A percentile compares a stretch with the other conserved stretches of the same genome.
These are phyloP conservation scores for Hura crepitans DNA, from an alignment of 441 rosid species.

Conservation along the genomic window DNA sequence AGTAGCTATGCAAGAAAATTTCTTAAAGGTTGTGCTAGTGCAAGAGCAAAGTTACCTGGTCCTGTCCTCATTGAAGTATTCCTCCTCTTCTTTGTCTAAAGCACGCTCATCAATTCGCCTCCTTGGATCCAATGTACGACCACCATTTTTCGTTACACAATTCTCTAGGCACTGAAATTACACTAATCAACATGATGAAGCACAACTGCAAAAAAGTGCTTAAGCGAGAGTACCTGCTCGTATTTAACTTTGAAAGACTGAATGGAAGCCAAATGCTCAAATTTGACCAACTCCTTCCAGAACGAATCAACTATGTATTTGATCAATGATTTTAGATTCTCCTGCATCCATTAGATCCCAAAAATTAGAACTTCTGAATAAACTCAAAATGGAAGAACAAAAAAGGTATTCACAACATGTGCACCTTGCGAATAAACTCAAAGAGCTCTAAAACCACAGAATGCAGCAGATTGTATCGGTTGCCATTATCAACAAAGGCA, in stretches of 20 bases:
- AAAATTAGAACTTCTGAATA: constrained; percentile 5
- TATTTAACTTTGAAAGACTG: constrained; percentile 79
- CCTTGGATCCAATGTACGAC: constrained; percentile 54
- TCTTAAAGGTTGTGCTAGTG: constrained; percentile 7
- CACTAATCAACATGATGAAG: constrained; percentile 21
- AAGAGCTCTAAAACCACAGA: constrained; percentile 90
- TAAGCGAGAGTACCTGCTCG: constrained; percentile 68
- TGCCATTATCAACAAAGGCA: constrained; percentile 84
- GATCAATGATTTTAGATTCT: constrained; percentile 69
- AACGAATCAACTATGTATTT: constrained; percentile 77
- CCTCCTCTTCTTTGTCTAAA: constrained; percentile 93
- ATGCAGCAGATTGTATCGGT: constrained; percentile 85
- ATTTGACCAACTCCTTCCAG: constrained; percentile 75
- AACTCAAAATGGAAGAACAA: constrained; percentile 10
- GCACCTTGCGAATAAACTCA: constrained; percentile 90
- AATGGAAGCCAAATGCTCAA: constrained; percentile 67
- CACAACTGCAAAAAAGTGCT: constrained; percentile 14
- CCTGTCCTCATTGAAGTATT: constrained; percentile 94
- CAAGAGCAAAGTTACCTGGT: constrained; percentile 42
- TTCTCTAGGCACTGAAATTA: constrained; percentile 75
- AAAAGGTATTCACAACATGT: background rate
- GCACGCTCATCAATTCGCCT: constrained; percentile 85
- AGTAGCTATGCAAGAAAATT: constrained; percentile 20
- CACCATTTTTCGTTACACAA: constrained; percentile 50
- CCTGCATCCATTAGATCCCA: constrained; percentile 46